phyloP scores from a whole-genome alignment of 176 grass and related monocot genomes.

The Oryza meridionalis region DNA sequence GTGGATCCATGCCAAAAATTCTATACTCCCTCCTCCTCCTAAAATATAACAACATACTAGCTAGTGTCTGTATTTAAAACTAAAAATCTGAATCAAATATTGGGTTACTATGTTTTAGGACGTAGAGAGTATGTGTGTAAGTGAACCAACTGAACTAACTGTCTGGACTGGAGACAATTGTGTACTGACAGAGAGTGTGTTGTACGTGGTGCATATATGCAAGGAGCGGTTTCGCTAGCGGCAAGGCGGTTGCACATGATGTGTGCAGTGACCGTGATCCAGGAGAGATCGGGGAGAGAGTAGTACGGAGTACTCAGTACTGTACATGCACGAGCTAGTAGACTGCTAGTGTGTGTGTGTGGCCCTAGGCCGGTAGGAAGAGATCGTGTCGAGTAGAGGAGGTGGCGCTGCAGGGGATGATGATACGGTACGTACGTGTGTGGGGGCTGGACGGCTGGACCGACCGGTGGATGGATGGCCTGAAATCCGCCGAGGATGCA shows the following conservation, averaged over 20 bases:
- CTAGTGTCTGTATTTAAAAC: too few species aligned
- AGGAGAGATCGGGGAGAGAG: background rate
- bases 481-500: background rate
- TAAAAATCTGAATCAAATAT: too few species aligned
- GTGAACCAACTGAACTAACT: too few species aligned
- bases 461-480: background rate
- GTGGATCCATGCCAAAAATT: background rate
- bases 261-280: background rate
- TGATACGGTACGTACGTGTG: background rate
- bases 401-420: background rate
- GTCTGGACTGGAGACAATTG: background rate
- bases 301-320: background rate
- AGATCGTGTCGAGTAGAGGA: background rate
- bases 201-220: background rate
- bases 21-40: too few species aligned
- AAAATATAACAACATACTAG: too few species aligned
- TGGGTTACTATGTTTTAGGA: too few species aligned
- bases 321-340: background rate
- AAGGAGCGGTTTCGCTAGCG: background rate
- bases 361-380: background rate
- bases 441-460: background rate
- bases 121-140: background rate
- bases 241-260: background rate
- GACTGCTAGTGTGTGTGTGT: background rate
- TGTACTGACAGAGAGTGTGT: background rate